Evolutionary conservation across 495 filamentous ascomycete genomes (phyloP).

Genomic region (Articulospora tetracladia): DNA sequence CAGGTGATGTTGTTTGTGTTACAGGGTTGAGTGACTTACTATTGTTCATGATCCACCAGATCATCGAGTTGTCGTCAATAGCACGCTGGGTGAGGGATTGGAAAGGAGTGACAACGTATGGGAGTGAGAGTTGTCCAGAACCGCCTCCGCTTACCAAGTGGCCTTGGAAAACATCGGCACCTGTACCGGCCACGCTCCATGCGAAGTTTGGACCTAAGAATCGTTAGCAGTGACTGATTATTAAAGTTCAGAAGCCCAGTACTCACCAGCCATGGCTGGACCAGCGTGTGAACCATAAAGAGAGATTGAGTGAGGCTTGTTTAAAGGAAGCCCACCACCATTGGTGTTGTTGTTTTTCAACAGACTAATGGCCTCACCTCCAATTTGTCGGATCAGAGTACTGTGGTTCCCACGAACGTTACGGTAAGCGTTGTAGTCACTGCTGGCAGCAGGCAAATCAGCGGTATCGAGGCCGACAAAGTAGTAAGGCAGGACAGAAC

Average conservation of each 20-base stretch:
- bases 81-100: neutral
- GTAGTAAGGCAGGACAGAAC: conserved; percentile 89
- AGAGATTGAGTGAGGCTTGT: conserved; percentile 53
- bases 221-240: neutral
- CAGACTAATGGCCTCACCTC: conserved; percentile 62
- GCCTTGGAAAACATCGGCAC: conserved; percentile 52
- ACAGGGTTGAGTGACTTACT: conserved; percentile 25
- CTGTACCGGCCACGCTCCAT: conserved; percentile 52
- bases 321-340: conserved; percentile 45
- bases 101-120: neutral
- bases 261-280: conserved; percentile 36
- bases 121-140: conserved; percentile 63
- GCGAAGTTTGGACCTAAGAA: conserved; percentile 55
- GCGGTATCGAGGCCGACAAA: conserved; percentile 55
- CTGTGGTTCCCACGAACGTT: conserved; percentile 76
- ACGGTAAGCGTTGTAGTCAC: conserved; percentile 73
- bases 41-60: conserved; percentile 45
- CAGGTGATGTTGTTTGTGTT: too few species aligned
- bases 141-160: conserved; percentile 57
- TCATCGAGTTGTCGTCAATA: neutral
- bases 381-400: conserved; percentile 59
- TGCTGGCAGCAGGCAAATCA: conserved; percentile 37
- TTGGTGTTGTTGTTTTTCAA: conserved; percentile 58
- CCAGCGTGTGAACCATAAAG: conserved; percentile 68
- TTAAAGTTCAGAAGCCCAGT: neutral